Conservation (phyloP, 1,284 basidiomycete genomes). For the Moniliophthora roreri region DNA sequence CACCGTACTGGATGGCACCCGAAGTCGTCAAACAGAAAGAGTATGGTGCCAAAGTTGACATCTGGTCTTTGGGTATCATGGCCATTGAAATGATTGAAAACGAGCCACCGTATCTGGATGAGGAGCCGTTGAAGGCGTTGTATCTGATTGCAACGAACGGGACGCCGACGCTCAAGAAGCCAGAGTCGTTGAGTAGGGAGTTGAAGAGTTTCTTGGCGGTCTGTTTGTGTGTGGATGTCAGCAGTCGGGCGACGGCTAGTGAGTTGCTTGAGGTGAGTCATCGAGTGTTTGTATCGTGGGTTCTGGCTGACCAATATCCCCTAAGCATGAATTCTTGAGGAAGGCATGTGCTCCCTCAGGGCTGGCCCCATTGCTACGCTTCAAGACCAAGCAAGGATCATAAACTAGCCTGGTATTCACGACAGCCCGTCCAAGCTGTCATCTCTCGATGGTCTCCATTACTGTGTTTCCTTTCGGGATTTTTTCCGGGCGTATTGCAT, state of each 20-base stretch:
- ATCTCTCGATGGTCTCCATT: too few relatives aligned
- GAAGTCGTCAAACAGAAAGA: conserved; percentile 99
- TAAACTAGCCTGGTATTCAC: too few relatives aligned
- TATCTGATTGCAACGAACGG: conserved; percentile 99
- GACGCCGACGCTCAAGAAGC: conserved; percentile 96
- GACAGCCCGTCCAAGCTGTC: too few relatives aligned
- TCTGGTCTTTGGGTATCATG: conserved; percentile 99
- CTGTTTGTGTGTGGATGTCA: conserved; percentile 96
- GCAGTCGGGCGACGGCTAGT: conserved; percentile 89
- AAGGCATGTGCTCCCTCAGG: conserved; percentile 83
- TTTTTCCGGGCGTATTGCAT: too few relatives aligned
- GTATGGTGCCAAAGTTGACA: conserved; percentile 98
- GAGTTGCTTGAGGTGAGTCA: conserved; percentile 84
- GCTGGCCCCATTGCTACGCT: conserved; percentile 81
- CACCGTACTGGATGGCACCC: conserved; percentile 99
- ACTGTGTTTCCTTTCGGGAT: too few relatives aligned
- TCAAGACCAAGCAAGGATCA: conserved; percentile 47
- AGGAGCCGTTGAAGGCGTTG: conserved; percentile 95
- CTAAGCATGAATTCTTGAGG: conserved; percentile 87
- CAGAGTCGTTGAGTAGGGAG: conserved; percentile 88
- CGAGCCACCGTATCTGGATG: conserved; percentile 97
- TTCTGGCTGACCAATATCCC: conserved; percentile 12
- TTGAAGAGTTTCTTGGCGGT: conserved; percentile 96
- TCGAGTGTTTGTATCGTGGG: conserved; percentile 10
- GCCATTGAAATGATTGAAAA: conserved; percentile 99